A percentile compares a stretch with the other conserved stretches of the same genome.
Conservation (phyloP, 108 stramenopile species). For the Stephanodiscus minutulus region DNA sequence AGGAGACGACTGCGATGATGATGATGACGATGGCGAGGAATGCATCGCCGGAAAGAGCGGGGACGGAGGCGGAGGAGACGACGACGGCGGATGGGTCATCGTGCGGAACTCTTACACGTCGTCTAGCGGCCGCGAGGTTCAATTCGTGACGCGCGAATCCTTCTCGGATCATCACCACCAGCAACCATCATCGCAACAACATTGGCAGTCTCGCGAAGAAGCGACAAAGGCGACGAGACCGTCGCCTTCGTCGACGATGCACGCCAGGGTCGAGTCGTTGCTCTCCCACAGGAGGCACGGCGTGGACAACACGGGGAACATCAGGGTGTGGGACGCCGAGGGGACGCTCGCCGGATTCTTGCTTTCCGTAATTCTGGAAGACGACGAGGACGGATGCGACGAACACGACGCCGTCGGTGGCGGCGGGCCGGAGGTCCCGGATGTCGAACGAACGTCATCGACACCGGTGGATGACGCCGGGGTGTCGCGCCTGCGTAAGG, state of each 20-base stretch:
- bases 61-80: too few relatives aligned
- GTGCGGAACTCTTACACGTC: constrained; percentile 35
- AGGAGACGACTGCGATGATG: not conserved
- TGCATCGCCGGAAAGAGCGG: too few relatives aligned
- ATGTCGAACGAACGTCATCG: not conserved
- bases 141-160: constrained; percentile 39
- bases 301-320: constrained; percentile 83
- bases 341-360: constrained; percentile 57
- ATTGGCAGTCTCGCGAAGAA: too few relatives aligned
- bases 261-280: constrained; percentile 22
- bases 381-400: constrained; percentile 20
- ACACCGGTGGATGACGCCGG: not conserved
- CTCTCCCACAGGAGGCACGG: constrained; percentile 58
- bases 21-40: not conserved
- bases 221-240: not conserved
- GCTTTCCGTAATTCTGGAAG: constrained; percentile 24
- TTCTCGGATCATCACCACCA: too few relatives aligned
- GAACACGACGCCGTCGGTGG: not conserved
- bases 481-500: constrained; percentile 5
- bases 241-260: too few relatives aligned
- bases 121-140: constrained; percentile 2
- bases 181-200: too few relatives aligned
- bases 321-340: constrained; percentile 85
- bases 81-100: constrained; percentile 16
- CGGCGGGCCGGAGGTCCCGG: too few relatives aligned